These are phyloP conservation scores for Pseudogymnoascus sp. DNA, from an alignment of 2,329 filamentous ascomycete species.

Conservation along the genomic window DNA sequence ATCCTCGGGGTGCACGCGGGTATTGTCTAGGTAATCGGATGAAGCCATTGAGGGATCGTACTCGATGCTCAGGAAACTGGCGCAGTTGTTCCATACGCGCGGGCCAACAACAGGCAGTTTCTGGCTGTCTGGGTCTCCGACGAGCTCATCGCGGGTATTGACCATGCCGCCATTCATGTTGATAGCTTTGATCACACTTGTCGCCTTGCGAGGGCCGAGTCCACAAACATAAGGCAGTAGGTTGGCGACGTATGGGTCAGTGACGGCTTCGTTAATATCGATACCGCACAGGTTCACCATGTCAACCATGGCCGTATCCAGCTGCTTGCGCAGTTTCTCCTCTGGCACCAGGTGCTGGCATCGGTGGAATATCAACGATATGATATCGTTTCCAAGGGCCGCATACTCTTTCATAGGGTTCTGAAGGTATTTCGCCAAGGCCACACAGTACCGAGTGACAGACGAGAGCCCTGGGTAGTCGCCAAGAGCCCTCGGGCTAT, in stretches of 20 bases:
- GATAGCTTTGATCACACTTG: slow-evolving; percentile 77
- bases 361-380: slow-evolving; percentile 79
- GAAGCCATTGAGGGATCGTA: slow-evolving; percentile 75
- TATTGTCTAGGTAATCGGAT: slow-evolving; percentile 91
- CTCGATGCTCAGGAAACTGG: slow-evolving; percentile 86
- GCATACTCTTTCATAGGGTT: slow-evolving; percentile 96
- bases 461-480: slow-evolving; percentile 77
- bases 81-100: slow-evolving; percentile 92
- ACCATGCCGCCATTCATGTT: slow-evolving; percentile 85
- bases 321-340: slow-evolving; percentile 75
- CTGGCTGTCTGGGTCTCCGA: slow-evolving; percentile 77
- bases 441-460: slow-evolving; percentile 81
- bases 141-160: slow-evolving; percentile 74
- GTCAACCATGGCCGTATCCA: slow-evolving; percentile 96
- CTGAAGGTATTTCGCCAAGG: slow-evolving; percentile 83
- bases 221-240: slow-evolving; percentile 86
- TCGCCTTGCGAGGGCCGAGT: slow-evolving; percentile 84
- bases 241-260: slow-evolving; percentile 73
- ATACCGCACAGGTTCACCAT: slow-evolving; percentile 97
- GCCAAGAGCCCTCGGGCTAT: slow-evolving; percentile 66
- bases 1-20: slow-evolving; percentile 94
- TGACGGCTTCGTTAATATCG: slow-evolving; percentile 85
- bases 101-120: slow-evolving; percentile 75
- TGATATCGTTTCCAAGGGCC: slow-evolving; percentile 77
- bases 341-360: slow-evolving; percentile 83